Evolutionary conservation across 1,284 basidiomycete genomes (phyloP).

Genomic region (Limonomyces culmigenus): DNA sequence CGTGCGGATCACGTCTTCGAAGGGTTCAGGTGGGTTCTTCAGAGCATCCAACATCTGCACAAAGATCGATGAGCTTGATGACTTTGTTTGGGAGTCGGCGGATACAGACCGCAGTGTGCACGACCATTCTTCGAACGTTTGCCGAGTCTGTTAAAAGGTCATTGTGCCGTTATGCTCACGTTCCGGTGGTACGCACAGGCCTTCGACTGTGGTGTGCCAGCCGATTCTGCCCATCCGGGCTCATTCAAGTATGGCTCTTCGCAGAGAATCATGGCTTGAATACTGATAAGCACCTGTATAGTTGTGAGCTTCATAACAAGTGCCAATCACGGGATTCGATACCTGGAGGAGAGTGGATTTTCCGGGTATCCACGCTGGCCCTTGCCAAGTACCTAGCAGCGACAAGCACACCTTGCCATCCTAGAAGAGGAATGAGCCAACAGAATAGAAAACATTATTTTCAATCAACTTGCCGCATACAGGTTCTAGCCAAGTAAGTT

Average conservation of each 20-base stretch:
- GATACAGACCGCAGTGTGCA: constrained; percentile 59
- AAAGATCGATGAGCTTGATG: constrained; percentile 1
- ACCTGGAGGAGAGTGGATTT: constrained; percentile 75
- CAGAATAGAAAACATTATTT: too few relatives aligned
- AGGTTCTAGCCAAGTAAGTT: too few relatives aligned
- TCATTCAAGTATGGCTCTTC: constrained; percentile 85
- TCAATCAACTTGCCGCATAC: too few relatives aligned
- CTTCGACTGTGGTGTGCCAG: constrained; percentile 54
- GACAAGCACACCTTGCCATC: constrained; percentile 87
- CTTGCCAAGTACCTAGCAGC: constrained; percentile 79
- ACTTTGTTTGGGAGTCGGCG: constrained; percentile 2
- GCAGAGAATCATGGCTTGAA: constrained; percentile 84
- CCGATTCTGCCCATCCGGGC: constrained; percentile 65
- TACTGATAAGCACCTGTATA: constrained; percentile 72
- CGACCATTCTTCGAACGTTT: constrained; percentile 79
- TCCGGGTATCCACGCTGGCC: constrained; percentile 80
- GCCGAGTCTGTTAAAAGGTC: constrained; percentile 43
- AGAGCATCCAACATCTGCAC: constrained; percentile 72
- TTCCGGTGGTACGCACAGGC: constrained; percentile 34
- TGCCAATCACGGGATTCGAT: constrained; percentile 3
- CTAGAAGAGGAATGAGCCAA: constrained; percentile 20
- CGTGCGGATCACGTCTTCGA: constrained; percentile 68
- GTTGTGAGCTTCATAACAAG: constrained; percentile 4
- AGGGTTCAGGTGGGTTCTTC: constrained; percentile 66
- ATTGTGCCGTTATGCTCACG: constrained; percentile 3